Conservation (phyloP, 2,329 filamentous ascomycete genomes). For the Colletotrichum liaoningense region DNA sequence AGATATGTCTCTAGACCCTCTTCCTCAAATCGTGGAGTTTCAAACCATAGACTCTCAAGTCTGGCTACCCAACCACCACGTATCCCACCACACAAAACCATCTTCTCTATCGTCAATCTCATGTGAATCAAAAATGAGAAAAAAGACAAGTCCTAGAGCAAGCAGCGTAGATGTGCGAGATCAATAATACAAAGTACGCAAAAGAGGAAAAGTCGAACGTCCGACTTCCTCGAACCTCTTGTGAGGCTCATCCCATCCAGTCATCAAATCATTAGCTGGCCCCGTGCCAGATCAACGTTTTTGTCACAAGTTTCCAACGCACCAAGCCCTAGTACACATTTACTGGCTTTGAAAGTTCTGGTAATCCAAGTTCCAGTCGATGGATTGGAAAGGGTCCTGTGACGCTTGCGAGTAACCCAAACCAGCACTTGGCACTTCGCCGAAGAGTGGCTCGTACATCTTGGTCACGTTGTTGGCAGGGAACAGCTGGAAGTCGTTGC, state of each 20-base stretch:
- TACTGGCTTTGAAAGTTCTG: constrained; percentile 46
- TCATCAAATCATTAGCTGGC: constrained; percentile 32
- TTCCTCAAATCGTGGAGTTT: constrained; percentile 1
- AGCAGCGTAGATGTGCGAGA: constrained; percentile 24
- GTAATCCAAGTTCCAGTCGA: constrained; percentile 56
- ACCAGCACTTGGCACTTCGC: constrained; percentile 61
- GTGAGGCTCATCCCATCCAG: constrained; percentile 25
- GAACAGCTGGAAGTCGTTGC: constrained; percentile 75
- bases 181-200: constrained; percentile 26
- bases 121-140: constrained; percentile 26
- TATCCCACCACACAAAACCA: background rate
- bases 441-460: constrained; percentile 60
- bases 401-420: constrained; percentile 65
- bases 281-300: constrained; percentile 11
- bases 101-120: constrained; percentile 31
- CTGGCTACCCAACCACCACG: background rate
- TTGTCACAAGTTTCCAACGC: constrained; percentile 4
- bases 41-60: background rate
- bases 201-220: constrained; percentile 9
- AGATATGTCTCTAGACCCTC: constrained; percentile 30
- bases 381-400: constrained; percentile 58
- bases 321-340: constrained; percentile 1
- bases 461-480: constrained; percentile 54
- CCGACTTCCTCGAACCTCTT: constrained; percentile 15
- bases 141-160: constrained; percentile 20